Conservation (phyloP, 768 basidiomycete species). For the Kwoniella sp. region DNA sequence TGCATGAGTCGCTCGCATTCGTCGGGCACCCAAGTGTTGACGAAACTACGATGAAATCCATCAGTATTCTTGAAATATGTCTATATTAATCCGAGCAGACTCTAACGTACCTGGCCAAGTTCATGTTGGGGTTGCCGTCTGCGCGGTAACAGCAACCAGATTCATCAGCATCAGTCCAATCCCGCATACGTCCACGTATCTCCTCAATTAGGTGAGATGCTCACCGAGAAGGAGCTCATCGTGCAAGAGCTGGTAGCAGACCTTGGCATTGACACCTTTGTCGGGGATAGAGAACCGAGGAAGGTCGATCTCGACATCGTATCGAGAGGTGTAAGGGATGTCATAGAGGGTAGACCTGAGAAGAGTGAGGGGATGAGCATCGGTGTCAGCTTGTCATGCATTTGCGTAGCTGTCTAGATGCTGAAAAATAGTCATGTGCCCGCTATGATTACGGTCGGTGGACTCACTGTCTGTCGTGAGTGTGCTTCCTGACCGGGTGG, state of each 20-base stretch:
- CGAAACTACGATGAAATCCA: slow-evolving; percentile 57
- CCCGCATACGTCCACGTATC: no score
- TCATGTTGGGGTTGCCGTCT: slow-evolving; percentile 65
- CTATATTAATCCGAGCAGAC: background rate
- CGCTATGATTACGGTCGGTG: no score
- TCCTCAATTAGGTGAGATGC: background rate
- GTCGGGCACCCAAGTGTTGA: slow-evolving; percentile 64
- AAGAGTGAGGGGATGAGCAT: background rate
- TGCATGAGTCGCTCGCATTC: slow-evolving; percentile 61
- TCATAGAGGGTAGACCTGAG: slow-evolving; percentile 45
- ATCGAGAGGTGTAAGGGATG: slow-evolving; percentile 45
- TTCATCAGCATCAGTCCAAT: background rate
- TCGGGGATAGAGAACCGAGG: slow-evolving; percentile 51
- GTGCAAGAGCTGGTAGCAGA: slow-evolving; percentile 56
- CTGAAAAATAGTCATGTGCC: slow-evolving; percentile 2
- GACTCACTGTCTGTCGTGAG: slow-evolving; percentile 37
- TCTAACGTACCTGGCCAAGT: slow-evolving; percentile 62
- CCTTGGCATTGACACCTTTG: slow-evolving; percentile 40
- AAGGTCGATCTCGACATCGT: slow-evolving; percentile 46
- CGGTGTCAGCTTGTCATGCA: background rate
- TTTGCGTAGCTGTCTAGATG: no score
- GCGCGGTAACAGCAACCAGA: slow-evolving; percentile 9
- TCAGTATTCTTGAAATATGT: no score
- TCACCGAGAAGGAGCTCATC: slow-evolving; percentile 64
- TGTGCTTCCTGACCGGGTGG: slow-evolving; percentile 50